Base-by-base conservation (phyloP, 2,329 filamentous ascomycete genomes). In the Allantophomopsis lycopodina region DNA sequence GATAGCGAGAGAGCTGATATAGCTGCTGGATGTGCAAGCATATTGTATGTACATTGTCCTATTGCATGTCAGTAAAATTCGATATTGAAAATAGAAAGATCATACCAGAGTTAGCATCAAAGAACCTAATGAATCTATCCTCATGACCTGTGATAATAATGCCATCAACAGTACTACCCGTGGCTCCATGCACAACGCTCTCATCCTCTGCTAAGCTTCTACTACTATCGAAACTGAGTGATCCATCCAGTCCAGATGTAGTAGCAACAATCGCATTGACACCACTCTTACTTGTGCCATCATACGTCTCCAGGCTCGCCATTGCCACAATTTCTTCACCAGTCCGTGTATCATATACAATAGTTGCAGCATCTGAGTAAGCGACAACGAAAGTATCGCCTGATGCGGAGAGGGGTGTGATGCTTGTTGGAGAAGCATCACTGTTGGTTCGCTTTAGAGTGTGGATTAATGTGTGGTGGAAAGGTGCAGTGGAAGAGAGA, bases 21-120 rank as follows among this genome's bases (percentile, higher is more conserved):
- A 41, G 91, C 81, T 3, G 88, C 83, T 1, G 91, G 87, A 52
- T 98, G 91, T 5, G 91, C 91, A 43, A 96, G 76, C 91, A 98
- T 98, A 54, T 83, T 93, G 62, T 98, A 98, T 47, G 91, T 96
- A 64, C 88, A 95, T 86, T 98, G 91, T 42, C 91, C 91, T 96
- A 32, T 5, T 3, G 32, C n/a, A 20, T 10, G 5, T n/a, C 32
- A 46, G 42, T 18, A 15, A 15, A 20, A 12, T 18, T 32, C 15
- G 13, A 36, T 32, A 18, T n/a, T 11, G 14, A 14, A 31, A 23
- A 5, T 15, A 5, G 7, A 20, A 15, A 32, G 28, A 33, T 75
- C 84, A 62, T 81, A 96, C 91, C 91, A 63, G 86, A 94, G 57
- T 98, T 96, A 46, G 91, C 91, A 67, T 98, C 91, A 59, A 94